These are phyloP conservation scores for Paramecium pentaurelia DNA, from an alignment of 73 alveolate genomes.

Conservation along the genomic window DNA sequence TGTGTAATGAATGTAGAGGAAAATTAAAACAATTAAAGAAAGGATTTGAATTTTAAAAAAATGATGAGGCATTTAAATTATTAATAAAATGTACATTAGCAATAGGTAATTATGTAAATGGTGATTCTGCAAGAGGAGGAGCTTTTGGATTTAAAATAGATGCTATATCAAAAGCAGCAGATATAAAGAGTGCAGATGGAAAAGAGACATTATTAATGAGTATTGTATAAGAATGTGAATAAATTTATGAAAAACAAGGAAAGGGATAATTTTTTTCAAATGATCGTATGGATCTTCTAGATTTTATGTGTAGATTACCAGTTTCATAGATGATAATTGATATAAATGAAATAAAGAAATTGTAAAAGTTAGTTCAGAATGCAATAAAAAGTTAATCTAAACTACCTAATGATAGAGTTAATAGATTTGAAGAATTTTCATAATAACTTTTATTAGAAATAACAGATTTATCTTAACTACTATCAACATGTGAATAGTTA, in stretches of 20 bases:
- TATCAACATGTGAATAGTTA: not conserved
- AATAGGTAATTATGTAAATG: constrained; percentile 78
- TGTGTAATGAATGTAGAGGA: constrained; percentile 55
- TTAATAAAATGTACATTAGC: constrained; percentile 70
- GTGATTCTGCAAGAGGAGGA: constrained; percentile 78
- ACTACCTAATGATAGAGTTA: constrained; percentile 18
- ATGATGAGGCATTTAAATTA: constrained; percentile 63
- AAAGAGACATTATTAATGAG: constrained; percentile 70
- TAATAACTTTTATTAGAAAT: not conserved
- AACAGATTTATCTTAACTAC: not conserved
- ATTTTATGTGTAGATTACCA: constrained; percentile 55
- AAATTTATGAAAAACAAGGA: constrained; percentile 50
- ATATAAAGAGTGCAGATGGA: constrained; percentile 74
- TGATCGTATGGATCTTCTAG: constrained; percentile 60
- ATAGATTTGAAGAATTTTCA: not conserved
- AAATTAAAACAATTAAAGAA: constrained; percentile 60
- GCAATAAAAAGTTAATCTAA: constrained; percentile 52
- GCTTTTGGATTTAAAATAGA: constrained; percentile 78
- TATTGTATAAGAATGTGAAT: constrained; percentile 55
- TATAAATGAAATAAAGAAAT: constrained; percentile 38
- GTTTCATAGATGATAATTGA: constrained; percentile 2
- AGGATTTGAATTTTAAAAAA: constrained; percentile 54
- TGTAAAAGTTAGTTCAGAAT: not conserved
- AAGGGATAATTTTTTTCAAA: not conserved
- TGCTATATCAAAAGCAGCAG: constrained; percentile 72